Base-by-base conservation (phyloP, 2,329 filamentous ascomycete genomes). In the Cladophialophora carrionii region DNA sequence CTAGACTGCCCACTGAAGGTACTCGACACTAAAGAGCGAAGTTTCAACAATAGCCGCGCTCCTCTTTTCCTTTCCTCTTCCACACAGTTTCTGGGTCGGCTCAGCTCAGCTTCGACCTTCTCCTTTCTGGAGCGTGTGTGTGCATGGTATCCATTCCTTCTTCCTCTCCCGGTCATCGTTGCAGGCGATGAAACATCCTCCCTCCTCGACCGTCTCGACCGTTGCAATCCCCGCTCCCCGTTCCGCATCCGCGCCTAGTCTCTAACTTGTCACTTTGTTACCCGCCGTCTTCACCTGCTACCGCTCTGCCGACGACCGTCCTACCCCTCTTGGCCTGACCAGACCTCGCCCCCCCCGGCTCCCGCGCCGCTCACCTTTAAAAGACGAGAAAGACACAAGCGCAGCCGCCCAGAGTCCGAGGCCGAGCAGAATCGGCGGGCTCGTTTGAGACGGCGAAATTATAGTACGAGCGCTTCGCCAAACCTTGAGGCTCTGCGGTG, bases 381-480 rank as follows among this genome's bases (percentile, higher is more conserved):
- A 64, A 57, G n/a, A 31, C 9, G 57, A 41, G 34, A 49, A 29
- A 51, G 22, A 20, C 48, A 51, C 22, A 51, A 51, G 17, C 31
- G 26, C 43, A 37, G 46, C 29, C 57, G 48, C n/a, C n/a, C 57
- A 49, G 31, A 24, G 22, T 46, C 32, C 62, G 68, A 51, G 24
- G 48, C 48, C 22, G 22, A 51, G 22, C 48, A 51, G 48, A 51
- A 26, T 29, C 20, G 24, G 48, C 24, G 24, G 51, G 52, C 22
- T 20, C 52, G 14, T 67, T 61, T 70, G 59, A 67, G 53, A 53
- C 34, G 66, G 62, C 62, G 55, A 68, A 53, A 64, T 59, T 58
- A n/a, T n/a, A n/a, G n/a, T n/a, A 31, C 55, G 57, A 69, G 68
- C 68, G 68, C 66, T 64, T 69, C 62, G 66, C 62, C 67, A 67